Conservation (phyloP, 2,329 filamentous ascomycete genomes). For the Ophiostoma pallidulum region DNA sequence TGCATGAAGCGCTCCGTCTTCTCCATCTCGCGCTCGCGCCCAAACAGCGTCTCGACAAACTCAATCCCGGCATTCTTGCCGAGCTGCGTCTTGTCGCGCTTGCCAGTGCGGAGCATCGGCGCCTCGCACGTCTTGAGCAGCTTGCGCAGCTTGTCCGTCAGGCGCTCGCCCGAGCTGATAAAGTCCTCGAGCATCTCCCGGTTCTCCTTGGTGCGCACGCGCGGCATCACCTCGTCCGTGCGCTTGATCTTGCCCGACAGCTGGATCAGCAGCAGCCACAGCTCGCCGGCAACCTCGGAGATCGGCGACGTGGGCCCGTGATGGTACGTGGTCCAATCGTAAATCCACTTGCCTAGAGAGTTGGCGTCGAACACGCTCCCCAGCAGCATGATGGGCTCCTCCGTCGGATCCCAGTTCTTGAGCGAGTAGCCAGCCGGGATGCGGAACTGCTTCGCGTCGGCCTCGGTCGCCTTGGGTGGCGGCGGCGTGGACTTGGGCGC, state of each 20-base stretch:
- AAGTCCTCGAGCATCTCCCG: slow-evolving; percentile 82
- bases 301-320: slow-evolving; percentile 75
- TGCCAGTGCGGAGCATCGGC: slow-evolving; percentile 84
- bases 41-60: slow-evolving; percentile 94
- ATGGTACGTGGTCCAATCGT: slow-evolving; percentile 95
- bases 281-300: slow-evolving; percentile 82
- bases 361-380: slow-evolving; percentile 97
- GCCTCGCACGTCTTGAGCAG: slow-evolving; percentile 86
- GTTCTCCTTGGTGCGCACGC: slow-evolving; percentile 64
- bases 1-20: slow-evolving; percentile 91
- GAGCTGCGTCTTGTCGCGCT: slow-evolving; percentile 66
- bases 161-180: slow-evolving; percentile 74
- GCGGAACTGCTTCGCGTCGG: slow-evolving; percentile 52
- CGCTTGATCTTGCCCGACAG: slow-evolving; percentile 89
- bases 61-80: slow-evolving; percentile 88
- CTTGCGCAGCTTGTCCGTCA: slow-evolving; percentile 75
- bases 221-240: slow-evolving; percentile 65
- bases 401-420: slow-evolving; percentile 96
- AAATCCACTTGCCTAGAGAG: slow-evolving; percentile 97
- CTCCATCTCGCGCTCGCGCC: slow-evolving; percentile 78
- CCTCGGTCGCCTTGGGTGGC: slow-evolving; percentile 44
- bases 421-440: slow-evolving; percentile 87
- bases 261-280: slow-evolving; percentile 93
- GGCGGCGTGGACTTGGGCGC: slow-evolving; percentile 23
- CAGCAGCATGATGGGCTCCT: slow-evolving; percentile 86